These are phyloP conservation scores for Sarcodon sp. DNA, from an alignment of 768 basidiomycete species.

Conservation along the genomic window DNA sequence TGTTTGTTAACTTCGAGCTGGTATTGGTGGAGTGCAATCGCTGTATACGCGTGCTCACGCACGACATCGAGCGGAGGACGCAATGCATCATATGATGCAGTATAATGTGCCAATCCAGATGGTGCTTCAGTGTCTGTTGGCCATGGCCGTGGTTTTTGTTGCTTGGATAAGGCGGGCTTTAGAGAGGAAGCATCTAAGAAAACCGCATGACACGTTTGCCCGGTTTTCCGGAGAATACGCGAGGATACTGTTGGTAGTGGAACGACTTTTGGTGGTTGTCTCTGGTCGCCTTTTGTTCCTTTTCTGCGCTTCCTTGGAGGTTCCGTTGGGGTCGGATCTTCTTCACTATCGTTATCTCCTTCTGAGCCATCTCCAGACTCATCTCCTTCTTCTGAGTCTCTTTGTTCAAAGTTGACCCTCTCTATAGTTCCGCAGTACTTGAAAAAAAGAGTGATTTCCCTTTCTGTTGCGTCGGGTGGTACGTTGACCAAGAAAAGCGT, in stretches of 20 bases:
- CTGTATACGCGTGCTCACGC: conserved; percentile 69
- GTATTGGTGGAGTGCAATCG: conserved; percentile 68
- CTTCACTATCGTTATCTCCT: conserved; percentile 18
- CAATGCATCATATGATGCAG: conserved; percentile 43
- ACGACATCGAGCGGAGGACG: conserved; percentile 68
- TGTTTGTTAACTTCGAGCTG: conserved; percentile 47
- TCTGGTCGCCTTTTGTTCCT: conserved; percentile 10
- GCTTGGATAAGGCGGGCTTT: conserved; percentile 43
- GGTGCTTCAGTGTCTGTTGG: conserved; percentile 44
- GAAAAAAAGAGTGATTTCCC: conserved; percentile 71
- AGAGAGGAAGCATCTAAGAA: conserved; percentile 66
- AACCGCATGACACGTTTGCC: conserved; percentile 56
- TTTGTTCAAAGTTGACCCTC: conserved; percentile 38
- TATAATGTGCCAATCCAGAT: conserved; percentile 63
- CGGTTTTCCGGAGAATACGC: conserved; percentile 49
- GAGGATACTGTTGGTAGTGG: conserved; percentile 43
- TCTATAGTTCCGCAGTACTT: conserved; percentile 69
- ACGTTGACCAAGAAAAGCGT: conserved; percentile 86
- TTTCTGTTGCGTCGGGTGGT: conserved; percentile 78
- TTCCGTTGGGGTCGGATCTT: conserved; percentile 12
- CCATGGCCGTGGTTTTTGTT: conserved; percentile 50
- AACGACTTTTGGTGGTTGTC: conserved; percentile 34
- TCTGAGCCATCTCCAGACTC: conserved; percentile 13
- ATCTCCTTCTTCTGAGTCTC: conserved; percentile 23
- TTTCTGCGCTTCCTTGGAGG: conserved; percentile 21